A percentile compares a stretch with the other conserved stretches of the same genome.
Conservation (phyloP, 208 protist genomes). For the Crithidia fasciculata region DNA sequence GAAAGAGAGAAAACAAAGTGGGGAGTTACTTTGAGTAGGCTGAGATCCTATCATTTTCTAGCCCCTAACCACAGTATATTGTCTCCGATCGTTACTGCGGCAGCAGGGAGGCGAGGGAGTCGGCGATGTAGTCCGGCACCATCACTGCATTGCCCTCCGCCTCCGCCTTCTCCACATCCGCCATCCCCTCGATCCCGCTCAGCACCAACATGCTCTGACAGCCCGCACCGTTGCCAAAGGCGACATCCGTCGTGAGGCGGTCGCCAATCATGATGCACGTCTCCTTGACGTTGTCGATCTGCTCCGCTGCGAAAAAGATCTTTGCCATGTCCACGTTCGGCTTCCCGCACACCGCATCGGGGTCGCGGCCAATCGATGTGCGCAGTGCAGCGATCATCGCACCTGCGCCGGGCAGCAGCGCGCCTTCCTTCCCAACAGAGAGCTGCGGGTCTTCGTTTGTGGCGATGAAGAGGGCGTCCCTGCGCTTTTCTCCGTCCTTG, state of each 20-base stretch:
- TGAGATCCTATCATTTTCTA: no score
- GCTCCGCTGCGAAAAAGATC: conserved; percentile 56
- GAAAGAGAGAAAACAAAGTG: no score
- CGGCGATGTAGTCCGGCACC: conserved; percentile 67
- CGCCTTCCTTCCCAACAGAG: neutral
- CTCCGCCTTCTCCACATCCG: conserved; percentile 51
- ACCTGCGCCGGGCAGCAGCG: no score
- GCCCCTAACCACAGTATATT: no score
- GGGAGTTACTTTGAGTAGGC: no score
- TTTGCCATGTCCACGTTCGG: conserved; percentile 62
- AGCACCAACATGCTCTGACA: conserved; percentile 77
- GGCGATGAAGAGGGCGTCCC: conserved; percentile 52
- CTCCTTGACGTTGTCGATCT: conserved; percentile 42
- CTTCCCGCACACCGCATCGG: conserved; percentile 75
- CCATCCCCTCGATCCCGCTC: conserved; percentile 53
- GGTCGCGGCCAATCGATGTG: conserved; percentile 36
- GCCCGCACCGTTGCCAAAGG: conserved; percentile 68
- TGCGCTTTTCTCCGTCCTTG: neutral
- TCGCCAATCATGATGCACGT: conserved; percentile 82
- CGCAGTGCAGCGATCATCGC: no score
- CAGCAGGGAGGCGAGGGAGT: conserved; percentile 59
- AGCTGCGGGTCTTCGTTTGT: conserved; percentile 78
- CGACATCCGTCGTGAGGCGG: conserved; percentile 78
- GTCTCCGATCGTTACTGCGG: conserved; percentile 6
- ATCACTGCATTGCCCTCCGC: conserved; percentile 25